These are phyloP conservation scores for Glarea lozoyensis DNA, from an alignment of 495 filamentous ascomycete species.

Conservation along the genomic window DNA sequence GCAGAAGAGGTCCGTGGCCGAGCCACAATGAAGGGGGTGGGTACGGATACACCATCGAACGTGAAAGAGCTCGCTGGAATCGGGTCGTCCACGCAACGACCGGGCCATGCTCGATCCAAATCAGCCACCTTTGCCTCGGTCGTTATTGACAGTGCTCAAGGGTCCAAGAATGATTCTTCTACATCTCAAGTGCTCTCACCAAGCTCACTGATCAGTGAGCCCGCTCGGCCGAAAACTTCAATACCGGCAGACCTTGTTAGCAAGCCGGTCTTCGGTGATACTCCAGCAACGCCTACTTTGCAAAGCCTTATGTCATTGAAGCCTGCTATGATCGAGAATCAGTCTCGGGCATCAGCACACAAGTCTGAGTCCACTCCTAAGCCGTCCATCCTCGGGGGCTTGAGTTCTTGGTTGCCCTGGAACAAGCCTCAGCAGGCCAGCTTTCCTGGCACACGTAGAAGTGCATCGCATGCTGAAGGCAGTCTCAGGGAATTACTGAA, in stretches of 20 bases:
- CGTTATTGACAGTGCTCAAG: conserved; percentile 31
- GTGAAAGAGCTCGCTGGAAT: conserved; percentile 10
- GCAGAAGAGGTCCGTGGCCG: conserved; percentile 39
- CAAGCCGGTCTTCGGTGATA: conserved; percentile 4
- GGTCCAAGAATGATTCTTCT: conserved; percentile 5
- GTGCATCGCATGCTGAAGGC: conserved; percentile 22
- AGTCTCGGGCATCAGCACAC: conserved; percentile 16
- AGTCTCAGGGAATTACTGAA: conserved; percentile 21
- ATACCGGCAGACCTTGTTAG: conserved; percentile 12
- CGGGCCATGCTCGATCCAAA: conserved; percentile 28
- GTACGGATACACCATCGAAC: conserved; percentile 9
- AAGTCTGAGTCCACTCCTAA: conserved; percentile 5
- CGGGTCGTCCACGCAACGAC: conserved; percentile 9
- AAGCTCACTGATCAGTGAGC: conserved; percentile 32
- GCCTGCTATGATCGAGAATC: conserved; percentile 12
- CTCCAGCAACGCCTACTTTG: conserved; percentile 8
- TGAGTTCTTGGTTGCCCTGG: conserved; percentile 22
- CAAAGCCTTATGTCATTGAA: conserved; percentile 10
- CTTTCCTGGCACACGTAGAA: conserved; percentile 11
- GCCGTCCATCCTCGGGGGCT: conserved; percentile 14
- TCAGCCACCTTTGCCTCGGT: conserved; percentile 36
- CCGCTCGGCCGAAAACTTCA: conserved; percentile 38
- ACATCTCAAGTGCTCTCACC: conserved; percentile 19
- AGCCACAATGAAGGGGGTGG: conserved; percentile 22
- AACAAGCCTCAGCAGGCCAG: not conserved